These are phyloP conservation scores for Dactylellina leptospora DNA, from an alignment of 2,329 filamentous ascomycete species.

Conservation along the genomic window DNA sequence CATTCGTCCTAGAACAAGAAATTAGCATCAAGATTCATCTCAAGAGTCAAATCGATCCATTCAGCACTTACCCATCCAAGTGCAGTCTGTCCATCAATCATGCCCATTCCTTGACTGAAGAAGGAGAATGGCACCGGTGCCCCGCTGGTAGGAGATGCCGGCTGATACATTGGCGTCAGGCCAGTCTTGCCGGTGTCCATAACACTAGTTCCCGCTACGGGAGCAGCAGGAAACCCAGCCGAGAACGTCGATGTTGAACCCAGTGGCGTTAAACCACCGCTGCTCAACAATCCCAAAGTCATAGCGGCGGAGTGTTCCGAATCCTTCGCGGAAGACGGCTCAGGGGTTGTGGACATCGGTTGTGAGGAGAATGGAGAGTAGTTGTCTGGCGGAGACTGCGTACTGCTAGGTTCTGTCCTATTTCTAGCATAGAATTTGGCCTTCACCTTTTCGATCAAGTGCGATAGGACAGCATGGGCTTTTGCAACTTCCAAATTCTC, in stretches of 20 bases:
- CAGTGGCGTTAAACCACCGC: slow-evolving; percentile 29
- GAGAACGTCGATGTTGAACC: slow-evolving; percentile 25
- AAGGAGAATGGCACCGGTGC: slow-evolving; percentile 41
- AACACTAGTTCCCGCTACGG: slow-evolving; percentile 30
- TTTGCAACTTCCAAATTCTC: slow-evolving; percentile 89
- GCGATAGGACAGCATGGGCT: slow-evolving; percentile 78
- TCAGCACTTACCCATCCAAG: slow-evolving; percentile 55
- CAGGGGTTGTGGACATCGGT: slow-evolving; percentile 46
- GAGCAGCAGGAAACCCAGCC: slow-evolving; percentile 44
- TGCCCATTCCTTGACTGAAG: slow-evolving; percentile 49
- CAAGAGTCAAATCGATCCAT: not conserved
- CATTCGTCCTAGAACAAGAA: slow-evolving; percentile 54
- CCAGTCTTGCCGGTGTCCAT: slow-evolving; percentile 46
- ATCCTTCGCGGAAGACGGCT: slow-evolving; percentile 51
- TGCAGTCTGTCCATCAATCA: slow-evolving; percentile 53
- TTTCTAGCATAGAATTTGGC: slow-evolving; percentile 48
- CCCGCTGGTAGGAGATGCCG: slow-evolving; percentile 34
- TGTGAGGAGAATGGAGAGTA: slow-evolving; percentile 40
- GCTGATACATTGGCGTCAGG: slow-evolving; percentile 48
- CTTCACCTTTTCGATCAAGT: slow-evolving; percentile 82
- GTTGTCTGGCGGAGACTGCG: slow-evolving; percentile 37
- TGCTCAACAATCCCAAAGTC: slow-evolving; percentile 55
- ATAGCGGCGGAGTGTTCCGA: slow-evolving; percentile 55
- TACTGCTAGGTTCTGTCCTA: slow-evolving; percentile 13
- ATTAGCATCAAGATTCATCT: not conserved